phyloP scores from a whole-genome alignment of 371 early-diverging fungal species.

The Actinomortierella ambigua region DNA sequence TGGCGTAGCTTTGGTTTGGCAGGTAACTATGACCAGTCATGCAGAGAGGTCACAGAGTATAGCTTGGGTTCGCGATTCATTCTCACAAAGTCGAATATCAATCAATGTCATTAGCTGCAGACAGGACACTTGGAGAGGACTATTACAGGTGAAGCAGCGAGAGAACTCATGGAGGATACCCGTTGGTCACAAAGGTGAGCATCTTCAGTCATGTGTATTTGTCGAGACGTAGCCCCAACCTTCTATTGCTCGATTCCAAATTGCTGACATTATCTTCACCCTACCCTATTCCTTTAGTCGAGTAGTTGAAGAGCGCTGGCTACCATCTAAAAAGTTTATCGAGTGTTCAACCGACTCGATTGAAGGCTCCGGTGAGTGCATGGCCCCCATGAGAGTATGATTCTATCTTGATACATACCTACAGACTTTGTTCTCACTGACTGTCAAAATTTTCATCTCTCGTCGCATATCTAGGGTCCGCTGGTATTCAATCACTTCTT shows the following conservation, averaged over 20 bases:
- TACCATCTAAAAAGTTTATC: not conserved
- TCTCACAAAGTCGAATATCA: no score
- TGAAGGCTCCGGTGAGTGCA: constrained; percentile 1
- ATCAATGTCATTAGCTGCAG: constrained; percentile 59
- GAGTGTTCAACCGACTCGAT: no score
- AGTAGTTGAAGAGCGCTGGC: constrained; percentile 4
- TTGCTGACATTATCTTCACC: no score
- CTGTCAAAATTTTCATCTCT: no score
- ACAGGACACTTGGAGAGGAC: constrained; percentile 76
- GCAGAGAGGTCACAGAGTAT: not conserved
- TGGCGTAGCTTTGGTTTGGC: constrained; percentile 76
- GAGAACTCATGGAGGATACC: constrained; percentile 62
- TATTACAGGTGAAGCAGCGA: constrained; percentile 58
- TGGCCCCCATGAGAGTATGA: not conserved
- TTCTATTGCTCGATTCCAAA: no score
- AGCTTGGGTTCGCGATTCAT: not conserved
- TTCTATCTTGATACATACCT: no score
- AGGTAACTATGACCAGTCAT: constrained; percentile 51
- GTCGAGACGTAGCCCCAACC: not conserved
- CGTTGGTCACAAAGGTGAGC: constrained; percentile 58
- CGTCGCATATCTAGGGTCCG: no score
- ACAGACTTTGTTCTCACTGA: no score
- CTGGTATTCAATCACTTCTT: constrained; percentile 1
- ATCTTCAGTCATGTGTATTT: constrained; percentile 18
- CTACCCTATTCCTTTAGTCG: no score